A percentile compares a stretch with the other conserved stretches of the same genome.
Conservation (phyloP, 2,329 filamentous ascomycete genomes). For the Lachnellula arida region DNA sequence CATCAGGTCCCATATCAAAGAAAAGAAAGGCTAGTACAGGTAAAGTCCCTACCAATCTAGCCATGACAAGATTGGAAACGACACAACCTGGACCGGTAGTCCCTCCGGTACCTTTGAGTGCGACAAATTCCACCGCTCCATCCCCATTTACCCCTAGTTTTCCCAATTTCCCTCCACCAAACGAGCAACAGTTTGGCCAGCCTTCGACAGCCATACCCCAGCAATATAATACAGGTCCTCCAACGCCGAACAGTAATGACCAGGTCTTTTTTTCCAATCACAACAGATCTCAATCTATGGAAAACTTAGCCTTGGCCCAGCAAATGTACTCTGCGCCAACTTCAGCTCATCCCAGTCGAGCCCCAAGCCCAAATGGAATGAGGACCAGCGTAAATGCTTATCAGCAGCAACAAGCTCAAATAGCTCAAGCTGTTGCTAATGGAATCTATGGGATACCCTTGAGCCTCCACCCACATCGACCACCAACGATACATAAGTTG, state of each 20-base stretch:
- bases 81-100: slow-evolving; percentile 37
- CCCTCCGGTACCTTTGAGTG: slow-evolving; percentile 33
- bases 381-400: slow-evolving; percentile 42
- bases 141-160: slow-evolving; percentile 51
- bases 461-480: slow-evolving; percentile 45
- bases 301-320: slow-evolving; percentile 54
- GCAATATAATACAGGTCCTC: slow-evolving; percentile 55
- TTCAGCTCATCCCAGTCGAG: slow-evolving; percentile 70
- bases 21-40: slow-evolving; percentile 73
- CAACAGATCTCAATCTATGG: slow-evolving; percentile 59
- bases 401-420: slow-evolving; percentile 38
- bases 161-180: slow-evolving; percentile 39
- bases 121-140: slow-evolving; percentile 37
- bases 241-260: slow-evolving; percentile 63
- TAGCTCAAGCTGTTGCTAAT: slow-evolving; percentile 44
- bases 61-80: slow-evolving; percentile 78
- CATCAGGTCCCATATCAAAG: slow-evolving; percentile 64
- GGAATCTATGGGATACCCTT: slow-evolving; percentile 49
- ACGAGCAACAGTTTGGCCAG: slow-evolving; percentile 29
- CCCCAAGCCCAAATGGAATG: slow-evolving; percentile 63
- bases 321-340: slow-evolving; percentile 67
- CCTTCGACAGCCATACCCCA: slow-evolving; percentile 19
- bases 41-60: slow-evolving; percentile 67
- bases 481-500: slow-evolving; percentile 72
- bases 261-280: slow-evolving; percentile 51